Conservation (phyloP, 148 eudicot species). For the Dysphania ambrosioides region DNA sequence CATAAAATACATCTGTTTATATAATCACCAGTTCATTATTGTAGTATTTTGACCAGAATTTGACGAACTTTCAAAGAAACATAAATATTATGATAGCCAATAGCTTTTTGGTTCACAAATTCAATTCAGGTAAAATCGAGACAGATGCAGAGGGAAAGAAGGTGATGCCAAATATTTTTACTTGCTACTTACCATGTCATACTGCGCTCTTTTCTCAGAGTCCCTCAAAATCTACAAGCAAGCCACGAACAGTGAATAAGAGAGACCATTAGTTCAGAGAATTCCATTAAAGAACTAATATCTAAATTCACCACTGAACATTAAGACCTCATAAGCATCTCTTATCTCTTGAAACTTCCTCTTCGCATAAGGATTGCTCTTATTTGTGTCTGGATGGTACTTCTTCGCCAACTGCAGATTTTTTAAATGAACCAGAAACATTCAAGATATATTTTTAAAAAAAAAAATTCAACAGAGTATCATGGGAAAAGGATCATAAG, state of each 20-base stretch:
- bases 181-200: constrained; percentile 68
- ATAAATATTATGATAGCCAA: too few relatives aligned
- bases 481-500: background rate
- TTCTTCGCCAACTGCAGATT: constrained; percentile 83
- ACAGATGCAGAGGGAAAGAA: background rate
- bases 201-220: constrained; percentile 67
- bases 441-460: background rate
- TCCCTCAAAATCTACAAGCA: constrained; percentile 66
- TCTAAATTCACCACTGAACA: constrained; percentile 7
- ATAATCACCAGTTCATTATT: too few relatives aligned
- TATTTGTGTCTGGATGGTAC: constrained; percentile 90
- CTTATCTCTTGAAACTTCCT: constrained; percentile 93
- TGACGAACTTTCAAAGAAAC: too few relatives aligned
- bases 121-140: background rate
- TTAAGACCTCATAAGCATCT: constrained; percentile 93
- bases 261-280: constrained; percentile 16
- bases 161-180: background rate
- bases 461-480: background rate
- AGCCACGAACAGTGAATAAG: constrained; percentile 29
- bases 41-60: too few relatives aligned
- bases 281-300: background rate
- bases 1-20: background rate
- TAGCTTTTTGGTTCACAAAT: background rate
- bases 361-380: constrained; percentile 74
- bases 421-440: background rate